These are phyloP conservation scores for Nicotiana rustica DNA, from an alignment of 305 asterid genomes.

Conservation along the genomic window DNA sequence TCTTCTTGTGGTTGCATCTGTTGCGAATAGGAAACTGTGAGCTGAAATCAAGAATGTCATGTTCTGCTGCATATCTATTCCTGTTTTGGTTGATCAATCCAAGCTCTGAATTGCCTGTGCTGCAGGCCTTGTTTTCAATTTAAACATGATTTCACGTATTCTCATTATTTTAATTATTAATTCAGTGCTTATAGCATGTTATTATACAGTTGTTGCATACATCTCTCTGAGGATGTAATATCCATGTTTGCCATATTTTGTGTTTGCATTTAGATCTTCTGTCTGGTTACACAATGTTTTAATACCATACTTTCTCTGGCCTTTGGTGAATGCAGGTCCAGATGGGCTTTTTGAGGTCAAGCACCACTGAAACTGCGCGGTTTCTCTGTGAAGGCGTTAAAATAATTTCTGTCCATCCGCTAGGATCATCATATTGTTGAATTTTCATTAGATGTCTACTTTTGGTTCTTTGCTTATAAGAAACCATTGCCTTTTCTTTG, in stretches of 20 bases:
- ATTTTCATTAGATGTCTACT: conserved; percentile 23
- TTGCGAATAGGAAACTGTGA: not conserved
- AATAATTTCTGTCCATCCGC: conserved; percentile 25
- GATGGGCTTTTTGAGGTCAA: conserved; percentile 77
- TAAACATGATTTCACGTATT: not conserved
- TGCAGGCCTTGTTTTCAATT: not conserved
- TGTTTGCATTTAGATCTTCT: not conserved
- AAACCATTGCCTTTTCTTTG: conserved; percentile 17
- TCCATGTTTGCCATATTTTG: not conserved
- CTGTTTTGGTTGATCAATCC: conserved; percentile 6
- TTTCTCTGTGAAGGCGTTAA: conserved; percentile 18
- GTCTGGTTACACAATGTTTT: not conserved
- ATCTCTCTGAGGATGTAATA: conserved; percentile 15
- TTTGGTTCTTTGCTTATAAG: conserved; percentile 8
- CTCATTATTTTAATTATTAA: conserved; percentile 7
- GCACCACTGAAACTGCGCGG: conserved; percentile 47
- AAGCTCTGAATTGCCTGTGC: conserved; percentile 6
- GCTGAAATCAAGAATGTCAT: conserved; percentile 8
- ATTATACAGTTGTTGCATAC: not conserved
- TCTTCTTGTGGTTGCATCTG: not conserved
- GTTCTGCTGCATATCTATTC: not conserved
- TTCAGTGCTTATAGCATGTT: not conserved
- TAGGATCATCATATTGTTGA: conserved; percentile 1
- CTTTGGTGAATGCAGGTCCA: conserved; percentile 61
- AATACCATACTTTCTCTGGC: conserved; percentile 23